Evolutionary conservation across 495 filamentous ascomycete genomes (phyloP), one percentile per base, ranked within the genome.

Genomic region (Hyphodiscus hymeniophilus): DNA sequence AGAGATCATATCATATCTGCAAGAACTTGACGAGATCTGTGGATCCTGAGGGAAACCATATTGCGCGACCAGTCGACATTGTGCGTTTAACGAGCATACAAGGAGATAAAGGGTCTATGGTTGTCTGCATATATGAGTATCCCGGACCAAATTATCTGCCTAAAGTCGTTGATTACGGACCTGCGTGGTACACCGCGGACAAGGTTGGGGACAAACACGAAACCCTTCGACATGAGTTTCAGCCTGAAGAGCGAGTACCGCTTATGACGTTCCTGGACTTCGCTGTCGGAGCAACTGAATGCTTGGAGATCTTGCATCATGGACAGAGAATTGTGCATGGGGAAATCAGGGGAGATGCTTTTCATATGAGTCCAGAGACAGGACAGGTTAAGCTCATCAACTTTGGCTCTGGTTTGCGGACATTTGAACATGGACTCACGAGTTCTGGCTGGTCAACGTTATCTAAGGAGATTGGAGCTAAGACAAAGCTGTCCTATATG

Each of bases 391-490:
- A 82, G 62, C 69, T 95, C 36, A 77, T 85, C 40, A 88, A 87
- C 38, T 86, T 89, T 57, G 89, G 89, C 21, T 89, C 86, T 30
- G 89, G 89, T 4, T 70, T 87, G 11, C 70, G 86, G 44, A 85
- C 87, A 3, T 94, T 94, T 56, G 89, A 95, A 65, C 82, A 92
- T 66, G 85, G 87, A 15, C 69, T 95, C 32, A 85, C 81, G 12
- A 87, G 84, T 55, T 80, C 82, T 38, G 87, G 87, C 34, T 95
- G 89, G 89, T 83, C 81, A 7, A 71, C 81, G 2, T 68, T 94
- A 32, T 87, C 84, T 3, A 77, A 80, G 32, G 85, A 92, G 60
- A 64, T 87, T 30, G 89, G 88, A 0, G 82, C 86, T 21, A 85
- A 85, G 59, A 82, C 86, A 54, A 94, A 92, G 64, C 68, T 95